Evolutionary conservation across 2,329 filamentous ascomycete genomes (phyloP).

Genomic region (Penicillium nordicum): DNA sequence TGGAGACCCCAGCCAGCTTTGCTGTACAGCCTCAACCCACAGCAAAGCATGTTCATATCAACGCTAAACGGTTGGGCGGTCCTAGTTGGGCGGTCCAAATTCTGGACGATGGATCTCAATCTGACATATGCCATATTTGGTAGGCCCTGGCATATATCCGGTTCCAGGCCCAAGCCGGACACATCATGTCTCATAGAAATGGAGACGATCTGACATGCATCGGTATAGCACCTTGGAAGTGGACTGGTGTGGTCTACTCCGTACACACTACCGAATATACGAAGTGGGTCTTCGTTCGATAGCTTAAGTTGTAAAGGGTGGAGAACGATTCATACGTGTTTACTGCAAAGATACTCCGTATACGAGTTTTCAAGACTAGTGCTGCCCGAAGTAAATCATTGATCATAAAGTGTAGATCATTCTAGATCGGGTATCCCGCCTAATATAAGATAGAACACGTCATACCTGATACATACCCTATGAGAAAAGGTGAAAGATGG

Average conservation of each 20-base stretch:
- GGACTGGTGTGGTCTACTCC: too few species aligned
- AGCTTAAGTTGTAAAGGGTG: not conserved
- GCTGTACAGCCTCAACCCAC: constrained; percentile 8
- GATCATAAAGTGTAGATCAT: not conserved
- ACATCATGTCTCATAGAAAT: not conserved
- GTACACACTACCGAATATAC: not conserved
- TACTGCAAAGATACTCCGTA: not conserved
- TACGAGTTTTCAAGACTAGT: not conserved
- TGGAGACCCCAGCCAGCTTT: constrained; percentile 5
- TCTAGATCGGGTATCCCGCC: not conserved
- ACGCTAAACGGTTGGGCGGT: not conserved
- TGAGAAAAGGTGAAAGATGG: constrained; percentile 1
- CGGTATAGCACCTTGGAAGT: not conserved
- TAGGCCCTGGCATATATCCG: not conserved
- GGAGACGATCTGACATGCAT: not conserved
- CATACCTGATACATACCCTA: constrained; percentile 6
- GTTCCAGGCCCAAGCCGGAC: not conserved
- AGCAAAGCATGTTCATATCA: not conserved
- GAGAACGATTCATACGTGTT: not conserved
- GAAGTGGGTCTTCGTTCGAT: not conserved
- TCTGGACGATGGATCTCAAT: not conserved
- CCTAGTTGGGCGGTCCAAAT: not conserved
- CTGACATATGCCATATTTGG: not conserved
- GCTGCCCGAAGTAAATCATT: not conserved
- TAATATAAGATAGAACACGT: constrained; percentile 3